Evolutionary conservation across 345 rosid species (phyloP), one percentile per base, ranked within the genome.

Genomic region (Lepidium didymum): DNA sequence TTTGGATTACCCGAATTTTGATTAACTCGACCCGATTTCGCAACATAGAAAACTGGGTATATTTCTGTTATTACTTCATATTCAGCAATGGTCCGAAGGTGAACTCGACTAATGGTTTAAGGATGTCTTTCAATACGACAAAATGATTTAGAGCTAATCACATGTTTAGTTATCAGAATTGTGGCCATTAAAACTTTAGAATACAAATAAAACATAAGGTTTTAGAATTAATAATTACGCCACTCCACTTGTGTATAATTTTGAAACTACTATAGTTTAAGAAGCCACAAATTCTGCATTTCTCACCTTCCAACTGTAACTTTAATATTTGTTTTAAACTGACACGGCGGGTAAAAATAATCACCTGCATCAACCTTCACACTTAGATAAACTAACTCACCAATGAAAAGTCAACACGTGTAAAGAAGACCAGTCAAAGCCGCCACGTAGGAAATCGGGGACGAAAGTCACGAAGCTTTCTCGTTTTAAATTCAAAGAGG

Each of bases 261-360:
- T 71, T 35, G 23, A 14, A 34, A 33, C 57, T 0, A 50, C 8
- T 47, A 34, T 43, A 4, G 10, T 72, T 55, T 33, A 56, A 45
- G 43, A 27, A 6, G 46, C 64, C 73, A 74, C 74, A 74, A 74
- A 18, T 53, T 61, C 31, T 68, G 78, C 74, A 61, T 74, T 74
- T 54, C 78, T 62, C 73, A 74, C 69, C 73, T 55, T 68, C 78
- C 78, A 61, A 53, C 64, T 21, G 69, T 67, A 61, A 45, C 58
- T 67, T 74, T 57, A 67, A 13, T 36, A 60, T 60, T 55, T 64
- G 23, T 49, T 55, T 46, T 7, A 73, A 59, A 66, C 34, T 56
- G 49, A 50, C 63, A 57, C 68, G 56, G 73, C 73, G 78, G 45
- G 73, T 67, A 54, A 74, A 61, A 53, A 0, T 31, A 68, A 68